Conservation (phyloP, 2,329 filamentous ascomycete species). For the Herpotrichia juniperi region DNA sequence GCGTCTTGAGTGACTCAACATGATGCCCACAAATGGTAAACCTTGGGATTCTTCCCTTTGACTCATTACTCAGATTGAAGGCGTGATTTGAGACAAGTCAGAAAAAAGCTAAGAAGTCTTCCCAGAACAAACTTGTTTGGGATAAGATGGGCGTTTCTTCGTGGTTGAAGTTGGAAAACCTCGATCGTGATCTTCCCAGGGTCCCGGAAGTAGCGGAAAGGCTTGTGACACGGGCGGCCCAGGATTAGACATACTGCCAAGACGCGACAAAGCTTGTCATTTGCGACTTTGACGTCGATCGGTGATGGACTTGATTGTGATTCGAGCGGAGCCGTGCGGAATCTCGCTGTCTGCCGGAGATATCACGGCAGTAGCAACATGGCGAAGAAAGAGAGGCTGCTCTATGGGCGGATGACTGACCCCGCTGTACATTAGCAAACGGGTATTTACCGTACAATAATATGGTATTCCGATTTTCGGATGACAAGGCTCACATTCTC, state of each 20-base stretch:
- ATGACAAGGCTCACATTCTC: not conserved
- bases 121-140: too few species aligned
- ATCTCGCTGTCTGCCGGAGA: slow-evolving; percentile 1
- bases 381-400: not conserved
- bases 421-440: not conserved
- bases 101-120: too few species aligned
- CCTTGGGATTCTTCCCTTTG: not conserved
- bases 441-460: not conserved
- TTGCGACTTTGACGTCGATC: slow-evolving; percentile 3
- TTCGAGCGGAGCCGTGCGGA: slow-evolving; percentile 1
- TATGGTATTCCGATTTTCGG: not conserved
- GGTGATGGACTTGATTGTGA: not conserved
- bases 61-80: too few species aligned
- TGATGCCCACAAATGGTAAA: not conserved
- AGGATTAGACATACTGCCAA: slow-evolving; percentile 2
- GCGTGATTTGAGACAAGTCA: too few species aligned
- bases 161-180: not conserved
- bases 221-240: slow-evolving; percentile 1
- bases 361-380: not conserved
- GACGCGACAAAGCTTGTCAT: slow-evolving; percentile 1
- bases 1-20: slow-evolving; percentile 2
- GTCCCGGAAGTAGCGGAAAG: not conserved
- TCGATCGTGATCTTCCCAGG: not conserved
- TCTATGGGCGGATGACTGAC: not conserved
- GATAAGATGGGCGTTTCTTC: too few species aligned